A percentile compares a stretch with the other conserved stretches of the same genome.
phyloP scores from a whole-genome alignment of 192 early-diverging fungal genomes.

The Coemansia asiatica region DNA sequence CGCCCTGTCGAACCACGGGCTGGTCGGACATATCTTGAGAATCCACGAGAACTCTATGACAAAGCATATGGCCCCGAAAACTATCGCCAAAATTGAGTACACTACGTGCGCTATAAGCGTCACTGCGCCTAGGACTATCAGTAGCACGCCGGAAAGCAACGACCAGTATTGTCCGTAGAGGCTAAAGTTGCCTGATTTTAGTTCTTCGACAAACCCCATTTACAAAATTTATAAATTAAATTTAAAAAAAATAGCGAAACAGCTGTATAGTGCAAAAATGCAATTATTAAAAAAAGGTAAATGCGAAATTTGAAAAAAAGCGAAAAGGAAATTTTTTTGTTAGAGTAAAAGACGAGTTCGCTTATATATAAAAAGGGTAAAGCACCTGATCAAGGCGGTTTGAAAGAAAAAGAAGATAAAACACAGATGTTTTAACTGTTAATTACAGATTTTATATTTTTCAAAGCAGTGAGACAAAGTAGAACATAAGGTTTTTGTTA shows the following conservation, averaged over 20 bases:
- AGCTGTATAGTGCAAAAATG: not conserved
- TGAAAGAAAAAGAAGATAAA: no score
- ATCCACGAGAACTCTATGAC: conserved; percentile 43
- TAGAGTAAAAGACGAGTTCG: no score
- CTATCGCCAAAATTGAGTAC: conserved; percentile 53
- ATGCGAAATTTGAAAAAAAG: no score
- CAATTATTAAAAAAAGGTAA: not conserved
- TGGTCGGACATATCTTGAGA: conserved; percentile 45
- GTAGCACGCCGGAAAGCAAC: conserved; percentile 48
- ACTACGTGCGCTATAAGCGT: conserved; percentile 46
- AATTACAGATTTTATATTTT: no score
- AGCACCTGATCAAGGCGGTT: no score
- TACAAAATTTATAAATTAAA: conserved; percentile 1
- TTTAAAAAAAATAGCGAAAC: not conserved
- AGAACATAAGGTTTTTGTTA: no score
- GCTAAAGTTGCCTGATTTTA: conserved; percentile 49
- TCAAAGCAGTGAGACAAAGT: no score
- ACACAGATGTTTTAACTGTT: no score
- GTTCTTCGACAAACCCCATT: conserved; percentile 51
- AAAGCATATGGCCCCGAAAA: conserved; percentile 52
- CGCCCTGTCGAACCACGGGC: conserved; percentile 34
- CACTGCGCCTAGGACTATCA: conserved; percentile 51
- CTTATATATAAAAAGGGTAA: no score
- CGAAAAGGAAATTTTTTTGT: no score
- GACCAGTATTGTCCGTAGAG: conserved; percentile 48